Conservation (phyloP, 352 stramenopile species). For the Thalassiosira tumida region DNA sequence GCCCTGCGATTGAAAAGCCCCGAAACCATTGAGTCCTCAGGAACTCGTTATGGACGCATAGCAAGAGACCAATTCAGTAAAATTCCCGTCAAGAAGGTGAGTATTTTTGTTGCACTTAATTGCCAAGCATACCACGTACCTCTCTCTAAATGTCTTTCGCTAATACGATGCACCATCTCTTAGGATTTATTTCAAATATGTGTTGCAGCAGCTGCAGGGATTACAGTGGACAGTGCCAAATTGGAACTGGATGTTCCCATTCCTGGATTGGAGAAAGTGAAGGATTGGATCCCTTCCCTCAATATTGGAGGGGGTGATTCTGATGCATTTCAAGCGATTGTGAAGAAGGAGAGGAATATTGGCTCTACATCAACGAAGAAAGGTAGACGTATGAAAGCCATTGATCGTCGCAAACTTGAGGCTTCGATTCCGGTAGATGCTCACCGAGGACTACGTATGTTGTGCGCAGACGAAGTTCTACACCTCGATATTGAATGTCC, state of each 20-base stretch:
- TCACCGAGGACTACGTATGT: constrained; percentile 14
- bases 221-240: background rate
- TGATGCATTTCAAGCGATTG: constrained; percentile 11
- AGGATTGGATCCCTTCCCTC: constrained; percentile 5
- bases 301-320: background rate
- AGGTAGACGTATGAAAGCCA: background rate
- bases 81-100: background rate
- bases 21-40: background rate
- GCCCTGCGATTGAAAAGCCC: constrained; percentile 18
- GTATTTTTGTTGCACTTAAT: too few species aligned
- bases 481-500: constrained; percentile 25
- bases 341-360: background rate
- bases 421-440: background rate
- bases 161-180: too few species aligned
- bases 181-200: constrained; percentile 51
- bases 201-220: constrained; percentile 15
- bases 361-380: background rate
- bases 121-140: too few species aligned
- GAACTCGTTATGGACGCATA: background rate
- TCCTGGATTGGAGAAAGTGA: background rate
- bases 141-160: too few species aligned
- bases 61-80: background rate
- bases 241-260: background rate
- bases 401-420: background rate
- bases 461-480: constrained; percentile 3